Conservation (phyloP, 108 stramenopile species). For the Skeletonema marinoi region DNA sequence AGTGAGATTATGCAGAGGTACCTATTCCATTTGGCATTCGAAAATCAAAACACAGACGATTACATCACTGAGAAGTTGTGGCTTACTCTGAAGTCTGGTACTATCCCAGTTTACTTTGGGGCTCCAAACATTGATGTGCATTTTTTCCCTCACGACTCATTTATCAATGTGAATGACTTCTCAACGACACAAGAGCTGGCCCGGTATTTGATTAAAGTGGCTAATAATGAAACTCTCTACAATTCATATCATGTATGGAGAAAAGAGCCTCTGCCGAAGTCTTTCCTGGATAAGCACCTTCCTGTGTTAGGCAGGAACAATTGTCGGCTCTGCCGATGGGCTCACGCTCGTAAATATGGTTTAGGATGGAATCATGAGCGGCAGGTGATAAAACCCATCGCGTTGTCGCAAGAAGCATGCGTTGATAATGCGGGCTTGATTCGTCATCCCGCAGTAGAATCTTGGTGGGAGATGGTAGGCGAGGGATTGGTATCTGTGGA, state of each 20-base stretch:
- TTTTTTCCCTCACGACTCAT: conserved; percentile 54
- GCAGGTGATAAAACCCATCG: conserved; percentile 46
- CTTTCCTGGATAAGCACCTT: conserved; percentile 52
- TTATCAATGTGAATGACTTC: conserved; percentile 66
- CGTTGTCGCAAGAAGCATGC: conserved; percentile 41
- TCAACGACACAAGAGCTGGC: conserved; percentile 39
- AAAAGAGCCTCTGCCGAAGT: conserved; percentile 45
- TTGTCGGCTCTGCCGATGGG: conserved; percentile 75
- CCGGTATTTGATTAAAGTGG: conserved; percentile 52
- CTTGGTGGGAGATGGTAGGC: conserved; percentile 33
- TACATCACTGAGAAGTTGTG: conserved; percentile 75
- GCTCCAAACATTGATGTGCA: conserved; percentile 70
- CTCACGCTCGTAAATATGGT: conserved; percentile 65
- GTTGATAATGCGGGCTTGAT: conserved; percentile 26
- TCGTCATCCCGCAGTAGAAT: conserved; percentile 49
- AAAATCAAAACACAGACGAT: conserved; percentile 56
- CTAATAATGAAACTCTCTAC: conserved; percentile 57
- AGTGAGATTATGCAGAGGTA: conserved; percentile 53
- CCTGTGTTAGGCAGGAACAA: conserved; percentile 49
- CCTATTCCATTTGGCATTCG: conserved; percentile 69
- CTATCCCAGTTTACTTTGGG: conserved; percentile 71
- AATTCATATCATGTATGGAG: conserved; percentile 76
- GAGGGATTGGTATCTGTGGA: not conserved
- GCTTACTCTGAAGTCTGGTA: conserved; percentile 63
- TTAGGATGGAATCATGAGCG: conserved; percentile 54